Percentiles rank a stretch among this genome's conserved stretches.
Evolutionary conservation across 106 monocot species (phyloP).

Genomic region (Acanthochlamys bracteata): DNA sequence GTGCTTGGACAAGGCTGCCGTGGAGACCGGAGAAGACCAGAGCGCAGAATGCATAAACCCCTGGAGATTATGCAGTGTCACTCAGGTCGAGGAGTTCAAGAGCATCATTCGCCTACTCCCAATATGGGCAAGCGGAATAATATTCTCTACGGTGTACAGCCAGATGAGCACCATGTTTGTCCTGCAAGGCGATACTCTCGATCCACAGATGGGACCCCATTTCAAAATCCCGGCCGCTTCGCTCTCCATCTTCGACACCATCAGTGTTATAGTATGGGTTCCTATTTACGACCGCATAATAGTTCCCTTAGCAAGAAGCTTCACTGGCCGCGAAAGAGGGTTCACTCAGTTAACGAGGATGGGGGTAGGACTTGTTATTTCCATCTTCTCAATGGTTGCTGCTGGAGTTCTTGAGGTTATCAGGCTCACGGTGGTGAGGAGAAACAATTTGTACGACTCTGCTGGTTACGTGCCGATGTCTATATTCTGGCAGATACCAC

Average conservation of each 20-base stretch:
- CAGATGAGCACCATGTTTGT: constrained; percentile 49
- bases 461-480: constrained; percentile 27
- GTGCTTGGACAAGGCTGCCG: constrained; percentile 37
- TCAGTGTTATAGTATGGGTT: constrained; percentile 33
- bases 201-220: constrained; percentile 28
- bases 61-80: constrained; percentile 35
- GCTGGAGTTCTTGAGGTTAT: constrained; percentile 30
- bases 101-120: constrained; percentile 29
- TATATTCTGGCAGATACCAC: constrained; percentile 45
- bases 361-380: constrained; percentile 37
- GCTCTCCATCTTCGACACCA: constrained; percentile 30
- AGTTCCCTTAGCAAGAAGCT: constrained; percentile 16
- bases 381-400: constrained; percentile 32
- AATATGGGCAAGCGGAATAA: constrained; percentile 29
- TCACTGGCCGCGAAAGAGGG: constrained; percentile 30
- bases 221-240: constrained; percentile 27
- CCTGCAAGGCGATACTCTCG: constrained; percentile 36
- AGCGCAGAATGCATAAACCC: constrained; percentile 1
- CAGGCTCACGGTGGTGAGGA: constrained; percentile 20
- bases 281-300: constrained; percentile 32
- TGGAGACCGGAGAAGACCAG: constrained; percentile 19
- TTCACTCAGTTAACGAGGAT: constrained; percentile 46
- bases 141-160: constrained; percentile 38
- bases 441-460: constrained; percentile 19
- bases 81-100: constrained; percentile 39